Percentiles rank a stretch among this genome's conserved stretches.
Evolutionary conservation across 2,329 filamentous ascomycete species (phyloP).

Genomic region (Penicillium sclerotiorum): DNA sequence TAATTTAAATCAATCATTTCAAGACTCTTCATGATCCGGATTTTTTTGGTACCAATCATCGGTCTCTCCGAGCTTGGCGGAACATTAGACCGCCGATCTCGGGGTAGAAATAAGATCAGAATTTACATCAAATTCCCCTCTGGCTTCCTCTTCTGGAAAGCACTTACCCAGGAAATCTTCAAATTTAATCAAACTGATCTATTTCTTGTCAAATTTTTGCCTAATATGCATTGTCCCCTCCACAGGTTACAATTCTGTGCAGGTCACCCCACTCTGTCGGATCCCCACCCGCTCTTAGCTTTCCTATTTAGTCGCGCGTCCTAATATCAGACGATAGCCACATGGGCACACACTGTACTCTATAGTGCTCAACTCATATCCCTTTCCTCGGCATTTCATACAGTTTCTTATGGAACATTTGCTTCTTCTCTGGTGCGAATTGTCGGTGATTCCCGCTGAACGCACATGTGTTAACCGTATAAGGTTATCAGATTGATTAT

Average conservation of each 20-base stretch:
- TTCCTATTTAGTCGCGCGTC: too few relatives aligned
- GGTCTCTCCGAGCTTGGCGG: neutral
- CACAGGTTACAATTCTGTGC: too few relatives aligned
- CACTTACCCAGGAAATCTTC: neutral
- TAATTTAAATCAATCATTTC: slow-evolving; percentile 6
- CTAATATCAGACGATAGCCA: too few relatives aligned
- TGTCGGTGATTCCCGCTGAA: neutral
- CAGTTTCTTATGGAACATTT: neutral
- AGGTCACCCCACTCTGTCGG: too few relatives aligned
- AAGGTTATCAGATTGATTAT: slow-evolving; percentile 15
- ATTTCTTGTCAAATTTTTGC: neutral
- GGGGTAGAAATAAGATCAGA: neutral
- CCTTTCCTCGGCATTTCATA: too few relatives aligned
- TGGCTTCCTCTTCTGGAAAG: neutral
- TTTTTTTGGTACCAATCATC: slow-evolving; percentile 7
- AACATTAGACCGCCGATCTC: slow-evolving; percentile 5
- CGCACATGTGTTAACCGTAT: neutral
- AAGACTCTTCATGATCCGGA: neutral
- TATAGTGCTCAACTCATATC: too few relatives aligned
- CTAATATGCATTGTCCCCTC: neutral
- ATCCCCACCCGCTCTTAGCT: too few relatives aligned
- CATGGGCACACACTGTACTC: too few relatives aligned
- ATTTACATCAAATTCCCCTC: neutral
- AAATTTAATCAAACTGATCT: neutral
- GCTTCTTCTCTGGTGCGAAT: neutral